Base-by-base conservation (phyloP, 306 rosid species). In the Glycine soja region DNA sequence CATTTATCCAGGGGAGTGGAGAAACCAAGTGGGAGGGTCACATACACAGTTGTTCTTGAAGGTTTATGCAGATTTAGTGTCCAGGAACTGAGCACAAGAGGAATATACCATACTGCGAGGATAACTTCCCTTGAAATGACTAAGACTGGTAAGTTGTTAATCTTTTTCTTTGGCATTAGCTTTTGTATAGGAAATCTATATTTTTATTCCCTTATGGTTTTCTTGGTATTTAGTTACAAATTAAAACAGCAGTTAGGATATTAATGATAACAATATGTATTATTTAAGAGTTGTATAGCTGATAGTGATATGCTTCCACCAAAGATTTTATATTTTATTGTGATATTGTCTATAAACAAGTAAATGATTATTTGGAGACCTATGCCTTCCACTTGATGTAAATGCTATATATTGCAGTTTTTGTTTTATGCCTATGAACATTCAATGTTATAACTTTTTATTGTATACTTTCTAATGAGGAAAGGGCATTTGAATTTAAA, bases 1-100 rank as follows among this genome's bases (percentile, higher is more conserved):
- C 99, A 93, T 83, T 90, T 93, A 64, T 96, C 99, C 75, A 90
- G 99, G 90, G 99, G 98, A 75, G 99, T 96, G 81, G 99, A 96
- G 88, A 96, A 96, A 84, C 98, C 99, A 15, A 96, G 99, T 87
- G 99, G 99, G 70, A 91, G 97, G 88, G 99, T 96, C 76, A 96
- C 99, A 5, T 96, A 96, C 89, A 94, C 83, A 24, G 98, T 96
- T 70, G 97, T 93, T 87, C 92, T 96, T 78, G 98, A 96, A 90
- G 99, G 99, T 72, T 88, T 96, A 80, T 93, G 99, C 84, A 87
- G 98, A 87, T 96, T 93, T 90, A 90, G 86, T 51, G 93, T 96
- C 73, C 97, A 93, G 86, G 98, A 96, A 80, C 94, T 93, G 61
- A 93, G 93, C 88, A 96, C 93, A 80, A 93, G 97, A 86, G 99